phyloP scores from a whole-genome alignment of 257 asterid genomes.

The Solanum habrochaites region DNA sequence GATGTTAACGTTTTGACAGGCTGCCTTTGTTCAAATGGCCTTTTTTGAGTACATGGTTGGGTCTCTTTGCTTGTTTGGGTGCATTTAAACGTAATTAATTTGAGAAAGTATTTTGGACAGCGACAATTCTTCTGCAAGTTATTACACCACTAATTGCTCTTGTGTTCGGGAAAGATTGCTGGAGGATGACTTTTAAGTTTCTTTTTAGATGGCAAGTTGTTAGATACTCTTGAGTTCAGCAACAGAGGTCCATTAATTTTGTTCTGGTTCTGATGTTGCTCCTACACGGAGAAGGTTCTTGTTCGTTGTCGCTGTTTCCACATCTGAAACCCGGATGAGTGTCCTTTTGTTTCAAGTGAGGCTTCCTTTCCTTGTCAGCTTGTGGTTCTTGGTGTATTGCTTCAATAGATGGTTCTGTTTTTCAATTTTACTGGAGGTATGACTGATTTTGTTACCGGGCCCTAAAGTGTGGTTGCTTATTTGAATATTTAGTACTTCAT shows the following conservation, averaged over 20 bases:
- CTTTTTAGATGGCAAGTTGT: constrained; percentile 13
- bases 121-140: constrained; percentile 15
- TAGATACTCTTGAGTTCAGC: constrained; percentile 18
- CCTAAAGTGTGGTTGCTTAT: background rate
- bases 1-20: constrained; percentile 64
- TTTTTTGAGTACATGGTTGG: constrained; percentile 43
- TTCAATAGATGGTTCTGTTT: background rate
- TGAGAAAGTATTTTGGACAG: constrained; percentile 41
- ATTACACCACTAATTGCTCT: background rate
- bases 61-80: constrained; percentile 46
- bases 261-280: constrained; percentile 4
- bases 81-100: constrained; percentile 23
- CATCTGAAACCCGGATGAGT: background rate
- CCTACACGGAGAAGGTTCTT: background rate
- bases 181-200: constrained; percentile 20
- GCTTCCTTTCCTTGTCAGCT: background rate
- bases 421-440: background rate
- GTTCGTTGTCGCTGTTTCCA: background rate
- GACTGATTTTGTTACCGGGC: background rate
- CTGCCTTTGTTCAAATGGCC: constrained; percentile 32
- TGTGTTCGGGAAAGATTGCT: constrained; percentile 2
- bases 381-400: background rate
- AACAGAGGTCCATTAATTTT: constrained; percentile 18
- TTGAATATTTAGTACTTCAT: background rate
- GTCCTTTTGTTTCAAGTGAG: background rate